Base-by-base conservation (phyloP, 2,329 filamentous ascomycete species). In the Blastomyces parvus region DNA sequence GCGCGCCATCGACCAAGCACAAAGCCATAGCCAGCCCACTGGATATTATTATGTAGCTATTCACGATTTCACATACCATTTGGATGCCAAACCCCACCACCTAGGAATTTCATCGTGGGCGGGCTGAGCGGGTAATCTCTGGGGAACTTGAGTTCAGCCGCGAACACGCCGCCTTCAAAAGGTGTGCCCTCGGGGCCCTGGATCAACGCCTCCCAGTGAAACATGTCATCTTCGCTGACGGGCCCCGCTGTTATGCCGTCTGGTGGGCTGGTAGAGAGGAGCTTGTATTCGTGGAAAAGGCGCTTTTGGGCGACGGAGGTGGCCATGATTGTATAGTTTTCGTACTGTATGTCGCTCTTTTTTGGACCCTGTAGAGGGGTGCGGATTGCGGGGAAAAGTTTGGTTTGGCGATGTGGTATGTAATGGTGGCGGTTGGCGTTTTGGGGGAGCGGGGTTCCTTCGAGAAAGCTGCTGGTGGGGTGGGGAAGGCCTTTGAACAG, bases 221-320 rank as follows among this genome's bases (percentile, higher is more conserved):
- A 89, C 73, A 97, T 87, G 79, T 99, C 91, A 76, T 97, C 94
- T 81, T 99, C 94, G 67, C 85, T 89, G 65, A 97, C 82, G 42
- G 94, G 94, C 25, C 94, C 94, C 19, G 94, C 94, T 64, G 90
- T 96, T 79, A 99, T 97, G 75, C 94, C 94, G 66, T 97, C 93
- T n/a, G 93, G 93, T 0, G 93, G 91, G 78, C 95, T 94, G 73
- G 91, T 93, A 67, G 91, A 94, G 66, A 99, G 88, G 67, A 89
- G 87, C 73, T 90, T 90, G 82, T 99, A 99, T 82, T 99, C 94
- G 79, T 93, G 90, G 75, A 97, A 91, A 69, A 99, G 89, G 52
- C 94, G 91, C 70, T 86, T 86, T 50, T 84, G 82, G 55, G 85
- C 85, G 38, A 86, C 82, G 57, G 79, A 78, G 3, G 80, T 74